Percentiles rank a stretch among this genome's conserved stretches.
Conservation (phyloP, 331 rosid genomes). For the Phaseolus coccineus region DNA sequence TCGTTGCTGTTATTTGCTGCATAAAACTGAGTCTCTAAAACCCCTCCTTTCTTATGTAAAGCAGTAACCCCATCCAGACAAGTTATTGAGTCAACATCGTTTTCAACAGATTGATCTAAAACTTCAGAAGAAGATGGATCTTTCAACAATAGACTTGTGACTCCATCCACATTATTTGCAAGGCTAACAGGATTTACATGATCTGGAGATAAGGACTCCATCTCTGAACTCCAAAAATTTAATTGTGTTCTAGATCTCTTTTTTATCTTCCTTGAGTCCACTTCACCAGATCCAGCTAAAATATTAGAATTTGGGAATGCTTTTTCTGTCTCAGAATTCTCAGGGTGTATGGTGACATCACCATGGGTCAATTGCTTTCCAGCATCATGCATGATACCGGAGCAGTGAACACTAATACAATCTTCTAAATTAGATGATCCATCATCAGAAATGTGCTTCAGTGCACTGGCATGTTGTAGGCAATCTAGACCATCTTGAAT, state of each 20-base stretch:
- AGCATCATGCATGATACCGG: conserved; percentile 42
- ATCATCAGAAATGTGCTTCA: conserved; percentile 47
- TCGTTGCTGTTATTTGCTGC: conserved; percentile 41
- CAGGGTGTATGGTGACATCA: conserved; percentile 51
- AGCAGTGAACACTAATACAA: conserved; percentile 45
- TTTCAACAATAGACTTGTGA: conserved; percentile 42
- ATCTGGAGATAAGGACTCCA: conserved; percentile 44
- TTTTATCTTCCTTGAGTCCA: conserved; percentile 47
- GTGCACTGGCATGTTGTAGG: conserved; percentile 46
- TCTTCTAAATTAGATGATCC: conserved; percentile 46
- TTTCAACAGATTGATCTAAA: conserved; percentile 54
- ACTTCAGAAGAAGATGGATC: conserved; percentile 51
- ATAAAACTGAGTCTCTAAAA: conserved; percentile 49
- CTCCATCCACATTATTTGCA: conserved; percentile 50
- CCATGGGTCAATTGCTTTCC: conserved; percentile 45
- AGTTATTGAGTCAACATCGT: conserved; percentile 50
- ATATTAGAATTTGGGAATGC: conserved; percentile 41
- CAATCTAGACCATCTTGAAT: conserved; percentile 47
- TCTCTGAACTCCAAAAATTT: conserved; percentile 52
- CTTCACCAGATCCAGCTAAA: conserved; percentile 51
- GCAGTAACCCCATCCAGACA: conserved; percentile 41
- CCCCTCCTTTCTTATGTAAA: conserved; percentile 45
- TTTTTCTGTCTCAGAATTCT: conserved; percentile 46
- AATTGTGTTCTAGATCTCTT: conserved; percentile 51
- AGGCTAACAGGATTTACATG: conserved; percentile 40